Conservation (phyloP, 228 moss, liverwort and hornwort species). For the Sphagnum fallax region DNA sequence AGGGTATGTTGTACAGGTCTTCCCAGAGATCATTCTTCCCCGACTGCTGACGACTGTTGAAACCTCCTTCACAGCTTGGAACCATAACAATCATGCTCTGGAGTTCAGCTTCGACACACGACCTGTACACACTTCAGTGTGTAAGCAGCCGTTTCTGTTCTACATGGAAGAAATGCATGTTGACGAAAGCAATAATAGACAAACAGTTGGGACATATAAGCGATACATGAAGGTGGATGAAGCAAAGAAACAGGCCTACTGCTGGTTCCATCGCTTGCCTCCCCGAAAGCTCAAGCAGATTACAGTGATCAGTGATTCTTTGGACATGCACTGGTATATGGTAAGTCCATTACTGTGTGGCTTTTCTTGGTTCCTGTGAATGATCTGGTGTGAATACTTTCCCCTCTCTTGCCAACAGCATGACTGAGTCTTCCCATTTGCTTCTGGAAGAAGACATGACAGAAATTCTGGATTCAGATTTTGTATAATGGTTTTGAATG, state of each 20-base stretch:
- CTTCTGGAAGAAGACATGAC: no score
- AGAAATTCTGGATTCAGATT: no score
- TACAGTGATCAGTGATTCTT: neutral
- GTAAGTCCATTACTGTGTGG: no score
- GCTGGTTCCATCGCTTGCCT: slow-evolving; percentile 38
- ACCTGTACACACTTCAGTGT: slow-evolving; percentile 46
- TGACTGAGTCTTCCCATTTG: no score
- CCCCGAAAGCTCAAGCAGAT: slow-evolving; percentile 33
- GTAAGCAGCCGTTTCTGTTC: slow-evolving; percentile 73
- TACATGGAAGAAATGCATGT: slow-evolving; percentile 42
- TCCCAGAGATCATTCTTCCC: slow-evolving; percentile 78
- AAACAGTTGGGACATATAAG: slow-evolving; percentile 27
- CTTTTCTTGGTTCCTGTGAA: no score
- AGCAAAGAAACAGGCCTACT: slow-evolving; percentile 31
- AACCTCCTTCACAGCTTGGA: slow-evolving; percentile 89
- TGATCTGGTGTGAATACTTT: no score
- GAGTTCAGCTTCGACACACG: slow-evolving; percentile 91
- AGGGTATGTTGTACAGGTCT: slow-evolving; percentile 88
- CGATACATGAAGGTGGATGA: slow-evolving; percentile 33
- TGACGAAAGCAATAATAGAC: slow-evolving; percentile 15
- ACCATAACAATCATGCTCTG: slow-evolving; percentile 37
- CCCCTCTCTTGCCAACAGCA: no score
- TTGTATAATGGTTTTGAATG: no score
- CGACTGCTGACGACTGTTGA: slow-evolving; percentile 58
- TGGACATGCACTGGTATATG: no score